Conservation (phyloP, 2,329 filamentous ascomycete genomes). For the Botrytis aclada region DNA sequence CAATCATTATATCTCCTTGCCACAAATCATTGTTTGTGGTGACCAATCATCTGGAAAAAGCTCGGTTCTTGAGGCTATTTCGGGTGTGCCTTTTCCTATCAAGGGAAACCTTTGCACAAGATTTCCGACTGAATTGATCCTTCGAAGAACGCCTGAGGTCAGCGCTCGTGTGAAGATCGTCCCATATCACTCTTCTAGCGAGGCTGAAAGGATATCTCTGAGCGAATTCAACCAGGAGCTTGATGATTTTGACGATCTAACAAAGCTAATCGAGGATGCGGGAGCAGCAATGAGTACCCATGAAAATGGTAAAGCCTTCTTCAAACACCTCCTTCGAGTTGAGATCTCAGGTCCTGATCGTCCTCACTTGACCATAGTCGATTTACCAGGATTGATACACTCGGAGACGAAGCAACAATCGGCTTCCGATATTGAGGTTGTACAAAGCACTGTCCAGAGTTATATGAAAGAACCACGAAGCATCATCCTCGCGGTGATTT, state of each 20-base stretch:
- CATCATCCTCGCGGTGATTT: slow-evolving; percentile 55
- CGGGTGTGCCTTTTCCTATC: no score
- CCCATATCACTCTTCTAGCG: no score
- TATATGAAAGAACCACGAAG: slow-evolving; percentile 55
- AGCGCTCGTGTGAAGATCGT: no score
- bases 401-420: no score
- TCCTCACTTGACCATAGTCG: no score
- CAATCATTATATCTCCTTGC: slow-evolving; percentile 33
- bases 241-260: slow-evolving; percentile 25
- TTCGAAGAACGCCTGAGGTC: no score
- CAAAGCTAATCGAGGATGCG: slow-evolving; percentile 28
- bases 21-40: slow-evolving; percentile 36
- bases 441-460: slow-evolving; percentile 44
- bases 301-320: slow-evolving; percentile 34
- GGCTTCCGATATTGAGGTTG: no score
- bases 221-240: slow-evolving; percentile 26
- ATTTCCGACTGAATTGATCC: no score
- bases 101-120: no score
- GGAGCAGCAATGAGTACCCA: slow-evolving; percentile 25
- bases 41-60: slow-evolving; percentile 43
- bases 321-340: slow-evolving; percentile 26
- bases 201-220: no score
- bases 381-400: no score
- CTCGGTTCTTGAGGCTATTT: slow-evolving; percentile 23
- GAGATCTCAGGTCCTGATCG: slow-evolving; percentile 33